Evolutionary conservation across 306 rosid species (phyloP).

Genomic region (Amphicarpaea edgeworthii): DNA sequence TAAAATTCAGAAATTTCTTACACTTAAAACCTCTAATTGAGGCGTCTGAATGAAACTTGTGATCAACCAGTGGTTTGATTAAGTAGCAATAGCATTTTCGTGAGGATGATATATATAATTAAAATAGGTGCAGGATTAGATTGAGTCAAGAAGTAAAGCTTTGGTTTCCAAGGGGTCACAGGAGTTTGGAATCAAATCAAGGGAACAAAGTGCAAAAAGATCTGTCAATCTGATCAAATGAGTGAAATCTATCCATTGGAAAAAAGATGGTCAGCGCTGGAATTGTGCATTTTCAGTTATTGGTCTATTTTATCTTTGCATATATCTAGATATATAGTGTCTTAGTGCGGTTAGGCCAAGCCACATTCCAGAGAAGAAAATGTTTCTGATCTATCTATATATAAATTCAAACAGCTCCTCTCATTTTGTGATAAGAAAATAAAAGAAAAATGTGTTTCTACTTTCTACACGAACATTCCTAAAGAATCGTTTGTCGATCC

Average conservation of each 20-base stretch:
- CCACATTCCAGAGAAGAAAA: slow-evolving; percentile 30
- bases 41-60: neutral
- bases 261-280: no score
- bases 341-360: slow-evolving; percentile 47
- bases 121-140: no score
- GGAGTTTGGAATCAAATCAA: slow-evolving; percentile 43
- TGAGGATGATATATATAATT: slow-evolving; percentile 26
- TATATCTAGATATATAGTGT: slow-evolving; percentile 33
- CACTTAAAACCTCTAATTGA: neutral
- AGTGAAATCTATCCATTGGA: slow-evolving; percentile 43
- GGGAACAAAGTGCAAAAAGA: slow-evolving; percentile 46
- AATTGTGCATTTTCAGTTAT: slow-evolving; percentile 60
- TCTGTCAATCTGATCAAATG: slow-evolving; percentile 4
- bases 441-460: slow-evolving; percentile 24
- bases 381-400: slow-evolving; percentile 23
- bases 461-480: slow-evolving; percentile 35
- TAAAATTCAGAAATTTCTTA: neutral
- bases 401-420: neutral
- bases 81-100: neutral
- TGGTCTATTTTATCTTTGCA: slow-evolving; percentile 17
- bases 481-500: slow-evolving; percentile 1
- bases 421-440: no score
- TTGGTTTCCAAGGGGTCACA: no score
- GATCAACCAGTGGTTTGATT: neutral
- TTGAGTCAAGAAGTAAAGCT: no score